Evolutionary conservation across 768 basidiomycete genomes (phyloP).

Genomic region (Tricholoma sp.): DNA sequence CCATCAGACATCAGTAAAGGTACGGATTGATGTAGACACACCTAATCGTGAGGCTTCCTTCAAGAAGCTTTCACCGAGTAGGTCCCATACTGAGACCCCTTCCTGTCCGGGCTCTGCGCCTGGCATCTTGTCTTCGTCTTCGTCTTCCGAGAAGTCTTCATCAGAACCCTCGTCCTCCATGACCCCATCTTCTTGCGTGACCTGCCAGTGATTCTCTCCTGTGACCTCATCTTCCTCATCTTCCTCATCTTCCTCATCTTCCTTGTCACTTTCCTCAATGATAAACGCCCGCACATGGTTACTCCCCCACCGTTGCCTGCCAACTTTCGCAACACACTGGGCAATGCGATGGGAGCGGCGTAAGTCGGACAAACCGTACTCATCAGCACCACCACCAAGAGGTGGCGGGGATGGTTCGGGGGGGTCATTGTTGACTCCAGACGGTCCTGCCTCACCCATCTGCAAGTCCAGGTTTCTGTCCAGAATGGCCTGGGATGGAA

Average conservation of each 20-base stretch:
- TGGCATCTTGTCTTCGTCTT: not conserved
- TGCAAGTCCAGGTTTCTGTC: not conserved
- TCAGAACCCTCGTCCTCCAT: not conserved
- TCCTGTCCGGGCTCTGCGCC: not conserved
- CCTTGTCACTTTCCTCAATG: not conserved
- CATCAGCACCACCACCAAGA: not conserved
- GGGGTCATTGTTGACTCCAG: not conserved
- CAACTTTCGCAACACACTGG: not conserved
- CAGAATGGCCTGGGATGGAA: not conserved
- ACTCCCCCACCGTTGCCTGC: not conserved
- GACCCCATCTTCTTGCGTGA: not conserved
- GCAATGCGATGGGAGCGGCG: not conserved
- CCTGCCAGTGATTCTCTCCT: not conserved
- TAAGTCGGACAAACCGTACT: not conserved
- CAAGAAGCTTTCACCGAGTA: conserved; percentile 1
- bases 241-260: not conserved
- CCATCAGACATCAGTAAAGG: not conserved
- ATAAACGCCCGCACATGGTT: not conserved
- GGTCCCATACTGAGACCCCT: conserved; percentile 1
- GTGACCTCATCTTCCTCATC: not conserved
- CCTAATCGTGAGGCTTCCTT: conserved; percentile 1
- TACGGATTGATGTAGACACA: not conserved
- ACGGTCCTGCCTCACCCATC: not conserved
- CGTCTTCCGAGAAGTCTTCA: not conserved
- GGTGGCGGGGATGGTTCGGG: not conserved